Evolutionary conservation across 306 rosid genomes (phyloP).

Genomic region (Trifolium dubium): DNA sequence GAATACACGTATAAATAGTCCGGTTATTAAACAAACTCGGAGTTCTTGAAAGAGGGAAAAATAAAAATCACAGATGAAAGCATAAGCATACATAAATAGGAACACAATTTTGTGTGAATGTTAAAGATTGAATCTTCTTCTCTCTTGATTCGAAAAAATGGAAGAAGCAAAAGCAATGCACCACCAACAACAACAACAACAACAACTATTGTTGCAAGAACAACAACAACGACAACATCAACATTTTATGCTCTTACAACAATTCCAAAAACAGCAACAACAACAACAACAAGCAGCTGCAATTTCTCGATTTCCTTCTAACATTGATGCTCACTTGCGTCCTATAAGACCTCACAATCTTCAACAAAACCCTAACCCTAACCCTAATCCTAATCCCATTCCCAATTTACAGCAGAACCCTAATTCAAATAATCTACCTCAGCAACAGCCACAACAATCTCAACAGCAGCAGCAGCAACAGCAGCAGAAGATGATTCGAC

Average conservation of each 20-base stretch:
- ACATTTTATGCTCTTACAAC: conserved; percentile 65
- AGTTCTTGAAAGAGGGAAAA: no score
- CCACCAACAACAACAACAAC: conserved; percentile 55
- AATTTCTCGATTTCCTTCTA: conserved; percentile 91
- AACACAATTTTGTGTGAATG: no score
- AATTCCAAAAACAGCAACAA: conserved; percentile 67
- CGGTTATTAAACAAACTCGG: no score
- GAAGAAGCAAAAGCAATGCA: conserved; percentile 84
- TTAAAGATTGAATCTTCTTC: no score
- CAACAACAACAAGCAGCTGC: conserved; percentile 64
- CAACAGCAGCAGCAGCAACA: conserved; percentile 46
- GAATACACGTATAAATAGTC: no score
- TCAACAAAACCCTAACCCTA: conserved; percentile 60
- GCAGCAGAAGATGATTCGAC: conserved; percentile 68
- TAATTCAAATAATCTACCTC: conserved; percentile 47
- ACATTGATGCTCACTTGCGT: conserved; percentile 90
- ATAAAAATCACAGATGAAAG: no score
- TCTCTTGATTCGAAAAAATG: conserved; percentile 45
- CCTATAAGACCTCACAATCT: conserved; percentile 74
- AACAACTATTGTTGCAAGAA: conserved; percentile 41
- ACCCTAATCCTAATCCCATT: conserved; percentile 44
- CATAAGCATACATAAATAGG: no score
- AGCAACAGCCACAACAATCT: conserved; percentile 41
- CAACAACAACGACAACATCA: conserved; percentile 52
- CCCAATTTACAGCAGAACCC: conserved; percentile 58